These are phyloP conservation scores for Nissolia schottii DNA, from an alignment of 306 rosid genomes.

Conservation along the genomic window DNA sequence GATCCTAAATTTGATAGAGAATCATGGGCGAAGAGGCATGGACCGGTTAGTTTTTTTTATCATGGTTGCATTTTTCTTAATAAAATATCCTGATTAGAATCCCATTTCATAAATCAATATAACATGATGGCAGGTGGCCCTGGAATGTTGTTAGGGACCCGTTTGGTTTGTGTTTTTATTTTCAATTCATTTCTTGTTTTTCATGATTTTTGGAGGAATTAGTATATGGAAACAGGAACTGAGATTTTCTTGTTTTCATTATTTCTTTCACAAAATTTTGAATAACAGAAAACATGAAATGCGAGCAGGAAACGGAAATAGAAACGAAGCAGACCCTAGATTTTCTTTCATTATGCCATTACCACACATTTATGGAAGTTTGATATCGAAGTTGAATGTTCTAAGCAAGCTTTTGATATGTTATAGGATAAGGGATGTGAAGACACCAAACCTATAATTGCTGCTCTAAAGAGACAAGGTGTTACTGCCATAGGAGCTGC, in stretches of 20 bases:
- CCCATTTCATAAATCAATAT: background rate
- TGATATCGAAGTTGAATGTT: background rate
- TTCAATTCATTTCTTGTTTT: no score
- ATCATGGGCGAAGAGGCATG: constrained; percentile 40
- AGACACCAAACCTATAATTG: constrained; percentile 43
- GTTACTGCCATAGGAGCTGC: constrained; percentile 50
- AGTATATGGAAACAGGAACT: no score
- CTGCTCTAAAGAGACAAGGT: constrained; percentile 50
- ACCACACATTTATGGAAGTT: background rate
- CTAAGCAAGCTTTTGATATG: background rate
- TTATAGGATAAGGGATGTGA: constrained; percentile 50
- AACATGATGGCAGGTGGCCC: background rate
- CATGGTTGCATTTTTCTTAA: background rate
- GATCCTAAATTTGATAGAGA: constrained; percentile 27
- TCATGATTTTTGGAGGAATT: no score
- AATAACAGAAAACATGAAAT: no score
- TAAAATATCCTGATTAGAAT: no score
- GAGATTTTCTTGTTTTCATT: no score
- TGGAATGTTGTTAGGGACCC: background rate
- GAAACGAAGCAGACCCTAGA: no score
- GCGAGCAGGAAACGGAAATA: no score
- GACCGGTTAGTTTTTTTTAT: constrained; percentile 29
- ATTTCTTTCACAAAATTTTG: no score
- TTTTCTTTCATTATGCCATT: background rate
- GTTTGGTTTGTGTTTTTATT: no score